Evolutionary conservation across 208 protist species (phyloP), one percentile per base, ranked within the genome.

Genomic region (Leishmania amazonensis): DNA sequence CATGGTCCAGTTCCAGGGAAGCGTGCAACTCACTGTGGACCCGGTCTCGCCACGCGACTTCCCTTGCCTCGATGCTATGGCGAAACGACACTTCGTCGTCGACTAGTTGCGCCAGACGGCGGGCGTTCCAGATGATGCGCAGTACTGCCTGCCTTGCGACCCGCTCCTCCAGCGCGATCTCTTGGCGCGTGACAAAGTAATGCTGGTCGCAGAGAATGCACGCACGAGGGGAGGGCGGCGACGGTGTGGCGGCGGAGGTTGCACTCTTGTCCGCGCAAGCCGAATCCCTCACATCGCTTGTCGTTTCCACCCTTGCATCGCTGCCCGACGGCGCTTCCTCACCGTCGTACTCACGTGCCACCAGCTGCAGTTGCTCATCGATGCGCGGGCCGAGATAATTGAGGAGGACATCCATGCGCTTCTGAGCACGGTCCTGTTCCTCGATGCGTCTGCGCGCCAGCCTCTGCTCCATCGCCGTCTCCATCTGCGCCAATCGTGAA

Each of bases 391-490:
- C 75, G 21, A 94, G 74, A 38, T 79, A 79, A 57, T 76, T 78
- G n/a, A 92, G 68, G 8, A 95, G 87, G 2, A 58, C 76, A 13
- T 78, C 45, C 21, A 94, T 85, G n/a, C 92, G 92, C 58, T 86
- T 89, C 57, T 92, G 77, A 28, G 90, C 82, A n/a, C 92, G 90
- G 38, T 88, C 79, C 15, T 89, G 90, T 83, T 96, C 90, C 24
- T 65, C 76, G 15, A 45, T 65, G 35, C 87, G 88, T 47, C 75
- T 79, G 42, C 81, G 67, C 60, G 58, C 70, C 64, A 96, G 70
- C 19, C 92, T 87, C 38, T 13, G 40, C 79, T 89, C 83, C 83
- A 96, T 90, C 35, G 84, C 68, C n/a, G 79, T 57, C 49, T 93
- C 79, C 28, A 83, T 24, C 60, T 79, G 13, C 73, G 62, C 45